Evolutionary conservation across 176 grass and related monocot species (phyloP), one percentile per base, ranked within the genome.

Genomic region (Triticum turgidum): DNA sequence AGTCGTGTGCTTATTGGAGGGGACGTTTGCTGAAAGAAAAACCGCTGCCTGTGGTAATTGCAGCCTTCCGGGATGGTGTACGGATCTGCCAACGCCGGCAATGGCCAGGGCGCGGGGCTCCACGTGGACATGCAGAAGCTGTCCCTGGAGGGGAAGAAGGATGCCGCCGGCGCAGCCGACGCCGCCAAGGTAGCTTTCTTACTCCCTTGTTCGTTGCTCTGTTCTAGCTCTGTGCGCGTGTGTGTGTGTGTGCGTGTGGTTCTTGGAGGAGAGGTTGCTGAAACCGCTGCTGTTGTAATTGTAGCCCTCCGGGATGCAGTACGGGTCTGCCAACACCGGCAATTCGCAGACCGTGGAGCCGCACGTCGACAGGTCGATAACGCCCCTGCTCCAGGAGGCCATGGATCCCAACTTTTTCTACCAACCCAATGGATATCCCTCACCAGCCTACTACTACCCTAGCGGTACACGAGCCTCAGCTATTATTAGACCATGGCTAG

Each of bases 381-480:
- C 93, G 69, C 93, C 96, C 18, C 41, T 94, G 54, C 78, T 98
- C 42, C 91, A 92, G 51, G 96, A 95, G 52, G 92, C 91, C 49
- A 92, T 94, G 88, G 91, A 98, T 89, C 86, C 91, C 33, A 92
- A 81, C 81, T 89, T 89, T 35, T 94, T 88, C 51, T 94, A 95
- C 78, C 84, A 91, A 70, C 74, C 93, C 32, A 89, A 21, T 86
- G 93, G 83, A 84, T 95, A 90, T 76, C 80, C 81, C 2, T 81
- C 89, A 54, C 84, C 83, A 10, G 85, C 91, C 17, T 95, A 94
- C 82, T 98, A 88, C 86, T 95, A 92, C 80, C 81, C 81, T 82
- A 94, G 84, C 84, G 89, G 76, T 82, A 85, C 15, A 45, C 70
- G 65, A 21, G n/a, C n/a, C 45, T 41, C 18, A 59, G 5, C 22